Evolutionary conservation across 805 yeast species (phyloP), one percentile per base, ranked within the genome.

Genomic region (Barnettozyma sp.): DNA sequence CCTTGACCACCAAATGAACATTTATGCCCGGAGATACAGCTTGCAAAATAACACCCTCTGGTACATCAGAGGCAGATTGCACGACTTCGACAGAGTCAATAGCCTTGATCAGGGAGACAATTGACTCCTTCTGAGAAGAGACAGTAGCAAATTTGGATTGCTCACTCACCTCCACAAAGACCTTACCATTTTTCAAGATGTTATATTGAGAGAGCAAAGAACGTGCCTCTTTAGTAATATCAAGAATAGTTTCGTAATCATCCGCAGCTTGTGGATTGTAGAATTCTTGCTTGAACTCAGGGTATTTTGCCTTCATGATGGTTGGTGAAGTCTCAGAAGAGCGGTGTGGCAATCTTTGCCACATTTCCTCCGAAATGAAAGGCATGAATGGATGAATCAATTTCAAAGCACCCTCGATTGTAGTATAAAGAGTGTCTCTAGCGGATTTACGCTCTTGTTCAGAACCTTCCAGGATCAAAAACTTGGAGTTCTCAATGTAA

Each of bases 341-440:
- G 58, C 96, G 78, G 55, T 82, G 81, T 52, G 97, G 97, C 55
- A 92, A 68, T 65, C 97, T 84, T 69, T 92, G 98, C 97, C 97
- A 92, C 84, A 92, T 76, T 70, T 92, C 98, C 65, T 92, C 98
- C 32, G 97, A 81, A 48, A 92, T 69, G 59, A 76, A 92, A 26
- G 98, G 98, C 98, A 92, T 92, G 70, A 86, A 92, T 59, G 98
- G 98, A 59, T 90, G 97, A 50, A 90, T 92, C 66, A 92, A 59
- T 59, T 73, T 80, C 66, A 90, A 73, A 9, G 96, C 96, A 48
- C 82, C 83, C 55, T 92, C 97, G 49, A 90, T 71, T 66, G 94
- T 76, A 23, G 92, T 84, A 76, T 87, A 92, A 48, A 92, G 71
- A 17, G 97, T 92, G 60, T 90, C 94, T 66, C 81, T 83, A 13